These are phyloP conservation scores for Starmerella davenportii DNA, from an alignment of 805 yeast genomes.

Conservation along the genomic window DNA sequence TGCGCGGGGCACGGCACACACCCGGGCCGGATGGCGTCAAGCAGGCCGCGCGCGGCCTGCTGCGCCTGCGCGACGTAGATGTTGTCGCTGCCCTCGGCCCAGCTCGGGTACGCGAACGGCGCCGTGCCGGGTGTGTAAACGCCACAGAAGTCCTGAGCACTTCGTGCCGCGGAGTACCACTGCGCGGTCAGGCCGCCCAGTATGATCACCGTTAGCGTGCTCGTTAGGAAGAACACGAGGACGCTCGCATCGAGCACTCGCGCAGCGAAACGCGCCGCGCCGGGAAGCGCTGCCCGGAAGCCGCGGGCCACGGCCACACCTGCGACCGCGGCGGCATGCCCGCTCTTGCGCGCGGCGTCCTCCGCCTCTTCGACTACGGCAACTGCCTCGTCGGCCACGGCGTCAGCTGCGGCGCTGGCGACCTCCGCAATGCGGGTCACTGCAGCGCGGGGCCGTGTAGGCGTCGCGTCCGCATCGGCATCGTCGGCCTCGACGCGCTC, in stretches of 20 bases:
- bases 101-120: conserved; percentile 9
- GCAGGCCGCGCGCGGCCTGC: conserved; percentile 4
- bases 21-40: conserved; percentile 12
- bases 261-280: background rate
- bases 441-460: background rate
- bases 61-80: conserved; percentile 1
- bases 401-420: background rate
- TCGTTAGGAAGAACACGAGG: background rate
- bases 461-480: background rate
- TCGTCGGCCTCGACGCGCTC: background rate
- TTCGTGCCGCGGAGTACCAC: conserved; percentile 11
- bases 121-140: conserved; percentile 1
- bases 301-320: background rate
- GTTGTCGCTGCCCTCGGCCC: conserved; percentile 4
- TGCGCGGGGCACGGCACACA: conserved; percentile 71
- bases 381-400: background rate
- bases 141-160: conserved; percentile 12
- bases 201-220: background rate
- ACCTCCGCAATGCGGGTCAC: background rate
- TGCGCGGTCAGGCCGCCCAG: background rate
- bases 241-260: background rate
- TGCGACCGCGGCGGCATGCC: background rate
- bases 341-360: background rate
- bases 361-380: background rate
- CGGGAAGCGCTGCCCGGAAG: background rate